Percentiles rank a stretch among this genome's conserved stretches.
These are phyloP conservation scores for Hypomyces rosellus DNA, from an alignment of 2,329 filamentous ascomycete species.

Conservation along the genomic window DNA sequence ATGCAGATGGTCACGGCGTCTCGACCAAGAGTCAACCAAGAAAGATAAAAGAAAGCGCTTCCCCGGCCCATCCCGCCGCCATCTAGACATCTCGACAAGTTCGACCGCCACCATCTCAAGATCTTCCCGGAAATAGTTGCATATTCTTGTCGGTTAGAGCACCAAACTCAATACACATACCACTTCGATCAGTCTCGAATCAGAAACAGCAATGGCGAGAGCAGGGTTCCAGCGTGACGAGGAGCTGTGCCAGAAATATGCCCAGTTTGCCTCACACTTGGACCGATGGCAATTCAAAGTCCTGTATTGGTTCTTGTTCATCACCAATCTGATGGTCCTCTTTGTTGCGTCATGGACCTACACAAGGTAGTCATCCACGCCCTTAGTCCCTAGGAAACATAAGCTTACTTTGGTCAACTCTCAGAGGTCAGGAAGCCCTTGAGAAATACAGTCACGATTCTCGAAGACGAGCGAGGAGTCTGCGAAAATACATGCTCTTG, in stretches of 20 bases:
- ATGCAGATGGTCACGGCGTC: too few species aligned
- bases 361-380: conserved; percentile 26
- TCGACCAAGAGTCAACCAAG: too few species aligned
- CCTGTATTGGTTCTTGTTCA: conserved; percentile 42
- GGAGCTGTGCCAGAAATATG: conserved; percentile 33
- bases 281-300: conserved; percentile 36
- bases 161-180: too few species aligned
- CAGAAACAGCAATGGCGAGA: background rate
- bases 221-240: background rate
- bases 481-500: conserved; percentile 37
- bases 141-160: too few species aligned
- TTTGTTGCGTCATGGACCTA: conserved; percentile 39
- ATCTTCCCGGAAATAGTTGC: too few species aligned
- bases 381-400: background rate
- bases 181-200: too few species aligned
- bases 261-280: conserved; percentile 38
- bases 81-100: too few species aligned
- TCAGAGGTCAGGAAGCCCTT: conserved; percentile 31
- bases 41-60: too few species aligned
- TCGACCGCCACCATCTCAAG: too few species aligned
- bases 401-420: conserved; percentile 1
- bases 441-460: conserved; percentile 29
- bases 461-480: conserved; percentile 27
- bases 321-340: conserved; percentile 37
- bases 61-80: too few species aligned